Conservation (phyloP, 1,284 basidiomycete species). For the Veloboletus limbatus region DNA sequence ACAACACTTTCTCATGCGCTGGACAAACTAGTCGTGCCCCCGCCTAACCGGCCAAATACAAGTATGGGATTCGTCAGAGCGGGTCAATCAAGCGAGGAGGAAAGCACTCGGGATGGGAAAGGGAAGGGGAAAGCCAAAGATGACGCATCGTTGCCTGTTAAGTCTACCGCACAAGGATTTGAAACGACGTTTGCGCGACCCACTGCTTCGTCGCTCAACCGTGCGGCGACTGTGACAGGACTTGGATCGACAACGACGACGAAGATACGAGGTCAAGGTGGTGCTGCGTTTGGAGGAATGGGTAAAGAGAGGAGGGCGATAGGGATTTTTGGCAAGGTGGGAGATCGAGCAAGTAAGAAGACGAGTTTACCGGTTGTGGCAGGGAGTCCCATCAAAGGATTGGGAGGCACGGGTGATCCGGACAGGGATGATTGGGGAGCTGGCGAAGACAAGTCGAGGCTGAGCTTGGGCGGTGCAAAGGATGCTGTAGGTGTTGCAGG, state of each 20-base stretch:
- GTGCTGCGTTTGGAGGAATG: constrained; percentile 1
- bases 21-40: constrained; percentile 58
- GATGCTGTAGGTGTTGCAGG: constrained; percentile 18
- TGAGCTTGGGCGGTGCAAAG: constrained; percentile 3
- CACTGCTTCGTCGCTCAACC: constrained; percentile 34
- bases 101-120: constrained; percentile 17
- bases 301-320: constrained; percentile 17
- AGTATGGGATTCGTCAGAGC: constrained; percentile 56
- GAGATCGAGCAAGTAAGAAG: constrained; percentile 59
- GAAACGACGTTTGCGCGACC: constrained; percentile 26
- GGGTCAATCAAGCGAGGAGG: constrained; percentile 16
- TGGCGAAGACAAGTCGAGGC: not conserved
- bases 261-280: constrained; percentile 5
- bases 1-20: constrained; percentile 57
- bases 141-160: constrained; percentile 16
- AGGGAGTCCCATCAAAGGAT: constrained; percentile 56
- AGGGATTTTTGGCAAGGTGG: constrained; percentile 33
- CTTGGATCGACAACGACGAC: constrained; percentile 3
- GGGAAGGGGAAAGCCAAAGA: constrained; percentile 25
- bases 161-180: constrained; percentile 1
- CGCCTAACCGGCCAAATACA: constrained; percentile 59
- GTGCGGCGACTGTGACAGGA: constrained; percentile 19
- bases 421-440: not conserved
- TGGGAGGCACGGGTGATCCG: constrained; percentile 9
- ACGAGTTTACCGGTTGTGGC: constrained; percentile 57